phyloP scores from a whole-genome alignment of 306 rosid species.

The Glycine soja region DNA sequence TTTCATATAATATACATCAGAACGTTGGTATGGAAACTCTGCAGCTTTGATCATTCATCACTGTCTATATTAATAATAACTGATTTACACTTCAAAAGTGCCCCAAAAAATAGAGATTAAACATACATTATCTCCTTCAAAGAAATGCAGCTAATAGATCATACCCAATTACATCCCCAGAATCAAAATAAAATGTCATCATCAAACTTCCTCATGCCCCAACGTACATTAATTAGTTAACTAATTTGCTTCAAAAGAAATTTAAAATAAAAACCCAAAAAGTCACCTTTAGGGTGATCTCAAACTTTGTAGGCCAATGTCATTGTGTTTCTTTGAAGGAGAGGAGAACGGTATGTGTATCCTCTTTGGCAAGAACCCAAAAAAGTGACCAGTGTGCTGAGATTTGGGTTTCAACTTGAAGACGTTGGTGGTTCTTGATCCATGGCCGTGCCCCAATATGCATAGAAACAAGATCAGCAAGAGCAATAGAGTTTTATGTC shows the following conservation, averaged over 20 bases:
- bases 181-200: slow-evolving; percentile 45
- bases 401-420: slow-evolving; percentile 66
- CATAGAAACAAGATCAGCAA: slow-evolving; percentile 58
- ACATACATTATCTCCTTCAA: slow-evolving; percentile 41
- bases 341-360: slow-evolving; percentile 79
- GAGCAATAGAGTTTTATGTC: slow-evolving; percentile 42
- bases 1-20: neutral
- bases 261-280: neutral
- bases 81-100: slow-evolving; percentile 29
- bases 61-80: slow-evolving; percentile 28
- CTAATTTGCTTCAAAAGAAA: slow-evolving; percentile 38
- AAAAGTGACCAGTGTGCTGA: slow-evolving; percentile 68
- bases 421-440: slow-evolving; percentile 55
- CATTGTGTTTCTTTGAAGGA: slow-evolving; percentile 95
- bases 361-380: slow-evolving; percentile 85
- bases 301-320: slow-evolving; percentile 73
- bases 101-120: slow-evolving; percentile 11
- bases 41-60: slow-evolving; percentile 41
- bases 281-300: slow-evolving; percentile 68
- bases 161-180: slow-evolving; percentile 38
- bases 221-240: slow-evolving; percentile 55
- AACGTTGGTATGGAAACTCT: slow-evolving; percentile 4
- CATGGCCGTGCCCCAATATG: slow-evolving; percentile 50
- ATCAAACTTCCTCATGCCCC: slow-evolving; percentile 44
- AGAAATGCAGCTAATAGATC: slow-evolving; percentile 38